Conservation (phyloP, 495 filamentous ascomycete genomes). For the Hypoxylon trugodes region DNA sequence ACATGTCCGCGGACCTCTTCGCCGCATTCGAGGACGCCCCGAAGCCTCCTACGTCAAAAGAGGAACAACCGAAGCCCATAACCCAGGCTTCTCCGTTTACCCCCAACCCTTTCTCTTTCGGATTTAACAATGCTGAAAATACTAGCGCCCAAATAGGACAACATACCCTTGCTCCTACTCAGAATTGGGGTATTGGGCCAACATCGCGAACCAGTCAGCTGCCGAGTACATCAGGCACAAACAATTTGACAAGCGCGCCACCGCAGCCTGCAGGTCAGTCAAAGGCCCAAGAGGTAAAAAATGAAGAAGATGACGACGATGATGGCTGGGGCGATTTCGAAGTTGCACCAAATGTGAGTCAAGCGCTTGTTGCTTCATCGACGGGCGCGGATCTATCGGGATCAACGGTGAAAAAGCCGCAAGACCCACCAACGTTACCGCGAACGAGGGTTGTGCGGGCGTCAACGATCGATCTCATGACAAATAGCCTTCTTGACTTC, state of each 20-base stretch:
- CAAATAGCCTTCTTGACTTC: slow-evolving; percentile 54
- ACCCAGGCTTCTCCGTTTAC: slow-evolving; percentile 12
- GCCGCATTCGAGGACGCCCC: slow-evolving; percentile 69
- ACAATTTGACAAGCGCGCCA: slow-evolving; percentile 20
- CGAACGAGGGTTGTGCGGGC: slow-evolving; percentile 49
- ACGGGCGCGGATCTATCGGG: slow-evolving; percentile 5
- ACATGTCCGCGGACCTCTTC: slow-evolving; percentile 79
- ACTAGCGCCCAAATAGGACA: background rate
- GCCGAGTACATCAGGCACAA: slow-evolving; percentile 21
- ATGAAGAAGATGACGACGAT: slow-evolving; percentile 61
- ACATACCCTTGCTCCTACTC: slow-evolving; percentile 4
- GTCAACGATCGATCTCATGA: slow-evolving; percentile 54
- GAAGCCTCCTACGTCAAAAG: slow-evolving; percentile 36
- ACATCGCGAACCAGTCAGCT: slow-evolving; percentile 7
- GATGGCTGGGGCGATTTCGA: slow-evolving; percentile 84
- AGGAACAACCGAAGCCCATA: slow-evolving; percentile 24
- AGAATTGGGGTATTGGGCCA: slow-evolving; percentile 14
- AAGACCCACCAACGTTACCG: slow-evolving; percentile 3
- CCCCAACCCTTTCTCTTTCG: slow-evolving; percentile 29
- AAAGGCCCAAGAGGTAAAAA: slow-evolving; percentile 41
- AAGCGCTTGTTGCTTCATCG: slow-evolving; percentile 6
- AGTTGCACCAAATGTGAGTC: slow-evolving; percentile 49
- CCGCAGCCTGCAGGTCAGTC: slow-evolving; percentile 11
- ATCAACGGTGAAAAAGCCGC: slow-evolving; percentile 19
- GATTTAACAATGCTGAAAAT: slow-evolving; percentile 3